phyloP scores from a whole-genome alignment of 2,329 filamentous ascomycete genomes.

The Tolypocladium album region DNA sequence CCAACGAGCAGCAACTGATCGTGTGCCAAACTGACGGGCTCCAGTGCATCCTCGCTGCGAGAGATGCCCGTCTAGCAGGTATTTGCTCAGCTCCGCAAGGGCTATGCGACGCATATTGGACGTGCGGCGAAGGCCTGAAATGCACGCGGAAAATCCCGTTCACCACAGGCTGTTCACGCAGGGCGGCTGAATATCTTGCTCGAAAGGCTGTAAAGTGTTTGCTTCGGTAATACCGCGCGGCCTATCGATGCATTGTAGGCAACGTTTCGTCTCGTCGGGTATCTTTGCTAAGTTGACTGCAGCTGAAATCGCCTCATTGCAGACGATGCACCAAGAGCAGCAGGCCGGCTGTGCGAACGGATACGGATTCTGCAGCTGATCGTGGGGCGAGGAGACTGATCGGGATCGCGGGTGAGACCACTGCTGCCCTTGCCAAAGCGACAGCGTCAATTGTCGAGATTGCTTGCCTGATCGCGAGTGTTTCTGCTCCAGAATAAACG shows the following conservation, averaged over 20 bases:
- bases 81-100: conserved; percentile 33
- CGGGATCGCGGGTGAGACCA: too few species aligned
- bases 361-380: too few species aligned
- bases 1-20: conserved; percentile 6
- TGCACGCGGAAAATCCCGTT: neutral
- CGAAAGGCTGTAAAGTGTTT: neutral
- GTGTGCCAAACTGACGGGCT: conserved; percentile 6
- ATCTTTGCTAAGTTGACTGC: neutral
- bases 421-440: too few species aligned
- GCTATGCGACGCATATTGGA: conserved; percentile 32
- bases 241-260: neutral
- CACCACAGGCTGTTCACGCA: conserved; percentile 2
- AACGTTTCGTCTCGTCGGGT: neutral
- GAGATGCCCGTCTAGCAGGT: conserved; percentile 36
- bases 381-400: too few species aligned
- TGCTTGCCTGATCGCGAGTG: too few species aligned
- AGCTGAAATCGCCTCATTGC: neutral
- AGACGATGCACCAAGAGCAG: neutral
- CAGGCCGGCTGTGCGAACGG: neutral
- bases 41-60: conserved; percentile 29
- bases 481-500: too few species aligned
- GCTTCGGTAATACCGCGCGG: neutral
- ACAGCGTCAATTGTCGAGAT: too few species aligned
- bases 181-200: neutral
- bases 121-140: neutral